A percentile compares a stretch with the other conserved stretches of the same genome.
phyloP scores from a whole-genome alignment of 768 basidiomycete species.

The Guyanaporus albipodus region DNA sequence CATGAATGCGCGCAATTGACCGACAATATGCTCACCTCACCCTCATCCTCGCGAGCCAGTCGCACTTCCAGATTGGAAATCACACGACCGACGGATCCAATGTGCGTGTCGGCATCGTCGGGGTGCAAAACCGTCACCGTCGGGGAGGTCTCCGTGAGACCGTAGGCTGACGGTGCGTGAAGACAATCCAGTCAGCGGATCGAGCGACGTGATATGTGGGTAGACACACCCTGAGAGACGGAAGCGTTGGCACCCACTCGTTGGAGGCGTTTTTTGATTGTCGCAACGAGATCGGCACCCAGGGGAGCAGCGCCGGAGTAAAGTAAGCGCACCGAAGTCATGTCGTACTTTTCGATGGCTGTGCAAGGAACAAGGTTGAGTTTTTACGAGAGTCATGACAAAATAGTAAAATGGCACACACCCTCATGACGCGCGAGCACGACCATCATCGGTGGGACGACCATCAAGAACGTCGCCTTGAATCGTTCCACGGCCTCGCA shows the following conservation, averaged over 20 bases:
- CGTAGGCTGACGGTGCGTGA: slow-evolving; percentile 49
- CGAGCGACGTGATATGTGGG: too few relatives aligned
- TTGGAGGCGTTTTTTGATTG: slow-evolving; percentile 39
- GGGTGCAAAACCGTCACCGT: slow-evolving; percentile 55
- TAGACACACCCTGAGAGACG: slow-evolving; percentile 49
- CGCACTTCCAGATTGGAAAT: slow-evolving; percentile 75
- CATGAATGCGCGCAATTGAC: not conserved
- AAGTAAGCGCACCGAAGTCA: slow-evolving; percentile 54
- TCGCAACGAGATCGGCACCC: slow-evolving; percentile 54
- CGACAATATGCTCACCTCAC: slow-evolving; percentile 29
- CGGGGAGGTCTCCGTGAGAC: slow-evolving; percentile 82
- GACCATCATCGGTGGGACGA: slow-evolving; percentile 86
- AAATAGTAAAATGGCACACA: slow-evolving; percentile 28
- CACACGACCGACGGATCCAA: slow-evolving; percentile 65
- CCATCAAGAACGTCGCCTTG: slow-evolving; percentile 50
- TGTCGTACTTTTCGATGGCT: slow-evolving; percentile 66
- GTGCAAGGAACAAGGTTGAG: not conserved
- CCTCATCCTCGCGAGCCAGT: slow-evolving; percentile 61
- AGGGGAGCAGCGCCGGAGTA: slow-evolving; percentile 82
- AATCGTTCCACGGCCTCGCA: slow-evolving; percentile 64
- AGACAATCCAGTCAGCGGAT: not conserved
- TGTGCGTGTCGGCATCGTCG: slow-evolving; percentile 41
- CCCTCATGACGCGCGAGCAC: slow-evolving; percentile 66
- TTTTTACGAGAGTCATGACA: not conserved
- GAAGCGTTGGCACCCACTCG: slow-evolving; percentile 38